Evolutionary conservation across 805 yeast species (phyloP).

Genomic region (Zygoascus ofunaensis): DNA sequence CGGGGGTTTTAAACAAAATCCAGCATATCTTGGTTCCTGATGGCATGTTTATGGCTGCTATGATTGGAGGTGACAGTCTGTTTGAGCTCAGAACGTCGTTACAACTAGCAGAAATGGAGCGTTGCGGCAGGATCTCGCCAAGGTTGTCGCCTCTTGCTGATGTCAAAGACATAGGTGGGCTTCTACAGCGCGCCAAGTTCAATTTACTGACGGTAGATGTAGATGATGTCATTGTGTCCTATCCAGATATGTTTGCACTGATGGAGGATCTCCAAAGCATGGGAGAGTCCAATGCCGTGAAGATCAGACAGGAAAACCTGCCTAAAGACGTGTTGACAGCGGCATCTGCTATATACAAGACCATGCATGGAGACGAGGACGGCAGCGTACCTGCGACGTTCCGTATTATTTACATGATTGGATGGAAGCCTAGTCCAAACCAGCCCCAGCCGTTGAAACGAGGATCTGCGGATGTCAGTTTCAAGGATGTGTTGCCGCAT

Average conservation of each 20-base stretch:
- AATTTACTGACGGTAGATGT: slow-evolving; percentile 75
- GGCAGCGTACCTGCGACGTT: slow-evolving; percentile 68
- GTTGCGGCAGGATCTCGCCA: slow-evolving; percentile 72
- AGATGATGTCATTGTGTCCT: slow-evolving; percentile 71
- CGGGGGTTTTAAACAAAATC: slow-evolving; percentile 48
- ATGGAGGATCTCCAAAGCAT: slow-evolving; percentile 64
- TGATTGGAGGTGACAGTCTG: slow-evolving; percentile 80
- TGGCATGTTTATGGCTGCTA: slow-evolving; percentile 71
- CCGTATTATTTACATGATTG: slow-evolving; percentile 73
- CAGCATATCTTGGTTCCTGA: slow-evolving; percentile 60
- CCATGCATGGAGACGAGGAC: slow-evolving; percentile 60
- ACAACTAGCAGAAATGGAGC: slow-evolving; percentile 74
- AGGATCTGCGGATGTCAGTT: slow-evolving; percentile 59
- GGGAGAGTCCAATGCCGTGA: slow-evolving; percentile 76
- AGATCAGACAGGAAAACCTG: slow-evolving; percentile 31
- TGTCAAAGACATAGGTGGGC: slow-evolving; percentile 62
- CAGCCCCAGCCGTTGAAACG: slow-evolving; percentile 68
- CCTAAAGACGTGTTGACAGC: slow-evolving; percentile 63
- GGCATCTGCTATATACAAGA: slow-evolving; percentile 62
- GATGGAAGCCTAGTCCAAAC: slow-evolving; percentile 68
- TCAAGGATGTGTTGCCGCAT: slow-evolving; percentile 48
- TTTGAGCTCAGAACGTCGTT: slow-evolving; percentile 71
- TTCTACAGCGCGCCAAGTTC: slow-evolving; percentile 68
- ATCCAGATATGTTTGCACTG: slow-evolving; percentile 60
- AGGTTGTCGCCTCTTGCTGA: slow-evolving; percentile 75